Evolutionary conservation across 192 early-diverging fungal species (phyloP).

Genomic region (Lobosporangium transversale): DNA sequence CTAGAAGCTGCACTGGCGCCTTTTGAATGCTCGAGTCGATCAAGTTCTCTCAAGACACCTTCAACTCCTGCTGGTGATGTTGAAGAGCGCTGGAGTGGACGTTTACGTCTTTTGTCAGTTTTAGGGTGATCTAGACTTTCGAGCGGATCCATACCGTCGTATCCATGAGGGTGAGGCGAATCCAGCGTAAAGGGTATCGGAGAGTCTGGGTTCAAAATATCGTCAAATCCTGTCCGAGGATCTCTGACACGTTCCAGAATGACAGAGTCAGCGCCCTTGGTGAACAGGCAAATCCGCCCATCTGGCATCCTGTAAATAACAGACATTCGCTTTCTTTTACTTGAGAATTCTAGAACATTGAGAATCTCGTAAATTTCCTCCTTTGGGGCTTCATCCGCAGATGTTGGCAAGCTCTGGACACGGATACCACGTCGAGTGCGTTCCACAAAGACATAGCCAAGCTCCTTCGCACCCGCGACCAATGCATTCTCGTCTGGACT

Average conservation of each 20-base stretch:
- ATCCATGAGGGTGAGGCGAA: conserved; percentile 22
- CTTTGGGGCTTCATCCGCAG: conserved; percentile 10
- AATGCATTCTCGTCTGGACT: conserved; percentile 90
- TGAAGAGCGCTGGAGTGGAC: conserved; percentile 18
- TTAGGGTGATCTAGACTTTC: conserved; percentile 39
- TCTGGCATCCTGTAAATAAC: conserved; percentile 78
- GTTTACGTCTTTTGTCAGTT: conserved; percentile 11
- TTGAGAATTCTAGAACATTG: conserved; percentile 85
- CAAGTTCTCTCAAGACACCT: neutral
- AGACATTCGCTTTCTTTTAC: conserved; percentile 90
- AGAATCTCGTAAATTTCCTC: conserved; percentile 67
- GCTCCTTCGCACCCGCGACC: conserved; percentile 78
- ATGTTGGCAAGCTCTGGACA: conserved; percentile 17
- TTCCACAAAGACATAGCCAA: conserved; percentile 76
- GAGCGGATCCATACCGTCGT: conserved; percentile 28
- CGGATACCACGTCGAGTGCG: conserved; percentile 58
- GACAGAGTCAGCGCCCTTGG: conserved; percentile 93
- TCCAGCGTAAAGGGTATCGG: conserved; percentile 22
- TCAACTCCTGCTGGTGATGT: conserved; percentile 24
- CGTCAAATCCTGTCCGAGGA: conserved; percentile 31
- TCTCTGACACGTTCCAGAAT: conserved; percentile 72
- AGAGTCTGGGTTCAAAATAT: conserved; percentile 28
- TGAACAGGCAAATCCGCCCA: conserved; percentile 80
- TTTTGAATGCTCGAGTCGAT: neutral
- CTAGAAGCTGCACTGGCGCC: neutral